Base-by-base conservation (phyloP, 441 rosid species). In the Gossypium trilobum region DNA sequence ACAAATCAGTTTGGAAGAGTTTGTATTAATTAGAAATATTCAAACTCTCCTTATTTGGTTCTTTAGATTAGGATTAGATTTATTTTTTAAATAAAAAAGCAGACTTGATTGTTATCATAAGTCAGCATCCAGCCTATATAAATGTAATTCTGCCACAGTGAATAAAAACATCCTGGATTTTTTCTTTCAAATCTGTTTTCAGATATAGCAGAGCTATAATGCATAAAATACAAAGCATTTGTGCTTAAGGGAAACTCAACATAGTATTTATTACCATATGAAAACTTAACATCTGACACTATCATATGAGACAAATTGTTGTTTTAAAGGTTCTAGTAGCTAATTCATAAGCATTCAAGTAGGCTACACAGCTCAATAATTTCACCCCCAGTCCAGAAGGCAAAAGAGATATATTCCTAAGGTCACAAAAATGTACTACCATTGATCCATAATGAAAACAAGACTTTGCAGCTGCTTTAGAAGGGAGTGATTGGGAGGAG, bases 251-350 rank as follows among this genome's bases (percentile, higher is more conserved):
- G 39, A 60, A 60, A 29, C 65, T 60, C 65, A 60, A 29, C 11
- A 6, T 31, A 39, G 13, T n/a, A 60, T 14, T 60, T 29, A 62
- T 33, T 62, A 33, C 51, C 27, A 33, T 3, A 61, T 61, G 20
- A 61, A 65, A 67, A 66, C n/a, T n/a, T 46, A 46, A 48, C 71
- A 67, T 23, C 42, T 67, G 71, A 46, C 70, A 23, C n/a, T 0
- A 50, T n/a, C 70, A 65, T 14, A 50, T 3, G 23, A 46, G 42
- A 5, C 22, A 48, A 48, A 14, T 3, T 50, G 10, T 27, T 48
- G 25, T 48, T 14, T 25, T 14, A 25, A 29, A 66, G 31, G 57
- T 50, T 27, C 39, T 3, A 48, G 22, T 67, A 27, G 58, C 71
- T 25, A 48, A 67, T 48, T 14, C 33, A 48, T 67, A 48, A 14